phyloP scores from a whole-genome alignment of 768 basidiomycete species.

The Tubosaeta brunneosetosa region DNA sequence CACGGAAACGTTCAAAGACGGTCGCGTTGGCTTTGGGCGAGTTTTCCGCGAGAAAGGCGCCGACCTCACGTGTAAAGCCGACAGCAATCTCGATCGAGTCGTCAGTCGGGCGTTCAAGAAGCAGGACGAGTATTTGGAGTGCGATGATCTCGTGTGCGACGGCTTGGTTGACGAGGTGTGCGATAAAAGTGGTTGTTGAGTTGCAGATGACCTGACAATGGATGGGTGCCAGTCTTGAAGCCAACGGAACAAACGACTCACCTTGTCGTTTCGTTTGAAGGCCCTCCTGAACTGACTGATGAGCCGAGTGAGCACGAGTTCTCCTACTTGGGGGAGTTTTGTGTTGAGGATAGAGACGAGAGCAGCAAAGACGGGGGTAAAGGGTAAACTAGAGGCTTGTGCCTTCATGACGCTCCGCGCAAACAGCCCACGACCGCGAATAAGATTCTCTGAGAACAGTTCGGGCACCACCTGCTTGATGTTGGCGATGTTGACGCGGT shows the following conservation, averaged over 20 bases:
- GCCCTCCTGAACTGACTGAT: conserved; percentile 93
- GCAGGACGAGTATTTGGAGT: conserved; percentile 91
- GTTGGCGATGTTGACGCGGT: conserved; percentile 94
- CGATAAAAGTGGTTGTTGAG: conserved; percentile 87
- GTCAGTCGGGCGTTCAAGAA: conserved; percentile 92
- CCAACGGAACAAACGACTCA: conserved; percentile 31
- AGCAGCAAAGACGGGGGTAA: conserved; percentile 95
- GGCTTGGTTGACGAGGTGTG: conserved; percentile 88
- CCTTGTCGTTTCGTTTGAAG: conserved; percentile 98
- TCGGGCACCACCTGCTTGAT: conserved; percentile 93
- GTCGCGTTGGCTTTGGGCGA: conserved; percentile 93
- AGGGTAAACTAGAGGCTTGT: conserved; percentile 93
- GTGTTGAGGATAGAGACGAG: conserved; percentile 94
- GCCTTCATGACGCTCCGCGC: conserved; percentile 97
- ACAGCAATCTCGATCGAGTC: conserved; percentile 99
- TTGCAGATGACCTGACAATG: conserved; percentile 75
- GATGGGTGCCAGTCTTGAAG: neutral
- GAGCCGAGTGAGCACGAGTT: conserved; percentile 81
- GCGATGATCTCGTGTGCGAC: conserved; percentile 94
- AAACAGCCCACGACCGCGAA: conserved; percentile 90
- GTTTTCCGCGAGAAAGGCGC: conserved; percentile 89
- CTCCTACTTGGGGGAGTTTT: conserved; percentile 94
- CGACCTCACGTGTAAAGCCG: conserved; percentile 95
- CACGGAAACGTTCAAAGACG: conserved; percentile 94
- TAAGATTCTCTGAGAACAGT: conserved; percentile 88